Evolutionary conservation across 805 yeast genomes (phyloP).

Genomic region (Zygosaccharomyces kombuchaensis): DNA sequence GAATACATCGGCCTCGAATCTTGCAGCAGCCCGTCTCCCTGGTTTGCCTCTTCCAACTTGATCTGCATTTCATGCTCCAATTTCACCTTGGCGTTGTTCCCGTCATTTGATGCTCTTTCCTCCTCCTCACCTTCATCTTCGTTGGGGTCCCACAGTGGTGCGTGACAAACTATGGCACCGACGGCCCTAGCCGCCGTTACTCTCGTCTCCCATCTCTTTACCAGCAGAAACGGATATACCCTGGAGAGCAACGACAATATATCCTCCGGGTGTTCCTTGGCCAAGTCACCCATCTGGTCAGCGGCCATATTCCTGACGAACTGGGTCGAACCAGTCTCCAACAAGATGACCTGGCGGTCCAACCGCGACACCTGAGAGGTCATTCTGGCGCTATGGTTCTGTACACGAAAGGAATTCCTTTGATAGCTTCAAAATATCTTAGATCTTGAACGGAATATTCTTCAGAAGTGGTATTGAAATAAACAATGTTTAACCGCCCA

Average conservation of each 20-base stretch:
- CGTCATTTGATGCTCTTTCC: constrained; percentile 18
- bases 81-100: constrained; percentile 32
- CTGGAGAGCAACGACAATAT: constrained; percentile 75
- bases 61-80: constrained; percentile 33
- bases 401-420: neutral
- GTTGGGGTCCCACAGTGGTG: constrained; percentile 83
- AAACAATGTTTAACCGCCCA: constrained; percentile 13
- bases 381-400: constrained; percentile 18
- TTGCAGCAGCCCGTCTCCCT: constrained; percentile 21
- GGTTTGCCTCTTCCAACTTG: constrained; percentile 29
- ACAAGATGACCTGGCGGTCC: constrained; percentile 43
- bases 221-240: constrained; percentile 82
- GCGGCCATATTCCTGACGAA: constrained; percentile 95
- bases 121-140: constrained; percentile 31
- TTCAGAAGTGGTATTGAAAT: neutral
- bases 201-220: constrained; percentile 93
- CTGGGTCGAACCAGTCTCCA: constrained; percentile 94
- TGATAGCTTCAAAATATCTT: neutral
- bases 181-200: constrained; percentile 91
- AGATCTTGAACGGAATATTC: neutral
- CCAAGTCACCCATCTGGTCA: constrained; percentile 90
- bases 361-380: constrained; percentile 40
- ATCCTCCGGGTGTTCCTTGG: constrained; percentile 93
- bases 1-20: constrained; percentile 24
- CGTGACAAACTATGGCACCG: constrained; percentile 84